Percentiles rank a stretch among this genome's conserved stretches.
Conservation (phyloP, 352 stramenopile genomes). For the Elongisporangium undulatum region DNA sequence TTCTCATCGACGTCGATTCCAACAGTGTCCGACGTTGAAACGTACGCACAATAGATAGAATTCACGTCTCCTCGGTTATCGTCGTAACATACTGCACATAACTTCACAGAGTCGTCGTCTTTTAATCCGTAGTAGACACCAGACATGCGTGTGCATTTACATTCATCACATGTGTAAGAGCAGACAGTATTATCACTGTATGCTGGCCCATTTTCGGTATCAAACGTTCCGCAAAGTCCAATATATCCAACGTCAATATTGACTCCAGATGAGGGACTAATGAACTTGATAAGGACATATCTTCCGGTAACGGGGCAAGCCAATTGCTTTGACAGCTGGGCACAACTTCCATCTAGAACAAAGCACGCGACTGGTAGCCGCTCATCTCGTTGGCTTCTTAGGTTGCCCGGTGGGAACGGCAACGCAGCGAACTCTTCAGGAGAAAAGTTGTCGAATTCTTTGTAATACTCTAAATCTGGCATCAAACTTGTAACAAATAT, state of each 20-base stretch:
- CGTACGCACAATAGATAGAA: slow-evolving; percentile 40
- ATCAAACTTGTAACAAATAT: slow-evolving; percentile 69
- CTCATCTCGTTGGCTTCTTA: slow-evolving; percentile 52
- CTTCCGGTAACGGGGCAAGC: slow-evolving; percentile 57
- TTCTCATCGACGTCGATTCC: slow-evolving; percentile 26
- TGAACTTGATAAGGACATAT: slow-evolving; percentile 77
- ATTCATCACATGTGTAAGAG: slow-evolving; percentile 63
- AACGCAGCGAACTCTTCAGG: slow-evolving; percentile 75
- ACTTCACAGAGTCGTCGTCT: slow-evolving; percentile 49
- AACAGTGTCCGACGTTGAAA: slow-evolving; percentile 20
- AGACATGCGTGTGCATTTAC: slow-evolving; percentile 26
- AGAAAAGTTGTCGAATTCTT: slow-evolving; percentile 64
- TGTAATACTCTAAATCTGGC: slow-evolving; percentile 43
- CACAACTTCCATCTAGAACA: slow-evolving; percentile 69
- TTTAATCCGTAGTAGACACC: slow-evolving; percentile 60
- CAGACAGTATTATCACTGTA: slow-evolving; percentile 46
- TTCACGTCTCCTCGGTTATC: slow-evolving; percentile 62
- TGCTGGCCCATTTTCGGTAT: slow-evolving; percentile 77
- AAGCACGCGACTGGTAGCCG: slow-evolving; percentile 68
- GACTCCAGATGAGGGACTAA: slow-evolving; percentile 52
- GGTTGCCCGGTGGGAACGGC: slow-evolving; percentile 52
- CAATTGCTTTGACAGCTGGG: slow-evolving; percentile 76
- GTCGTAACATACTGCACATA: slow-evolving; percentile 78
- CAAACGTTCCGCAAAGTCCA: slow-evolving; percentile 73
- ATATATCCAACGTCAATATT: slow-evolving; percentile 87